These are phyloP conservation scores for Ambrosia artemisiifolia DNA, from an alignment of 129 eudicot species.

Conservation along the genomic window DNA sequence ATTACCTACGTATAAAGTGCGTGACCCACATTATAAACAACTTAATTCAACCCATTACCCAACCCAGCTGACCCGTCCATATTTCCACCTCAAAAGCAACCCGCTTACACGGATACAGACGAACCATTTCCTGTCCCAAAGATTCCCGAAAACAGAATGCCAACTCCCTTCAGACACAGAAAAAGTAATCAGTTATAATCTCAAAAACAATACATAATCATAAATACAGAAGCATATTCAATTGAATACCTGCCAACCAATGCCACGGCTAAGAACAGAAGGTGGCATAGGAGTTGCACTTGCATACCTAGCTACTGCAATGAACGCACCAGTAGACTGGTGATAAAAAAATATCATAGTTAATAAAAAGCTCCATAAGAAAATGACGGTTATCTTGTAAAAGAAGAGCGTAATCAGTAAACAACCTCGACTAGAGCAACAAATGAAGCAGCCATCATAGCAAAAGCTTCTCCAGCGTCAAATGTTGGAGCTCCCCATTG, in stretches of 20 bases:
- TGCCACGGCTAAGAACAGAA: conserved; percentile 92
- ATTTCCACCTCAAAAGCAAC: background rate
- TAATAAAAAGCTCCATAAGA: background rate
- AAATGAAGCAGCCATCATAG: conserved; percentile 95
- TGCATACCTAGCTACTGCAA: conserved; percentile 89
- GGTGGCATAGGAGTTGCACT: conserved; percentile 96
- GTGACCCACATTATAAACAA: background rate
- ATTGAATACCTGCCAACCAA: conserved; percentile 91
- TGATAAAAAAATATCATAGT: background rate
- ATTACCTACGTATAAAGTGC: background rate
- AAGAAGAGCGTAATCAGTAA: conserved; percentile 3
- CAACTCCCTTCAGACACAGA: conserved; percentile 61
- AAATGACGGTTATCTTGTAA: background rate
- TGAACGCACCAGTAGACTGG: conserved; percentile 91
- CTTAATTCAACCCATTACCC: background rate
- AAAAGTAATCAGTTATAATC: background rate
- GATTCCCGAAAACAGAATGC: conserved; percentile 80
- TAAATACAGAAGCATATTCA: background rate
- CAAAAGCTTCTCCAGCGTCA: conserved; percentile 98
- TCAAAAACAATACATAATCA: background rate
- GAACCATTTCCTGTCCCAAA: conserved; percentile 95
- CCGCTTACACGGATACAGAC: conserved; percentile 83
- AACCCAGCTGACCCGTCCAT: background rate
- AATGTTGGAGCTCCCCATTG: conserved; percentile 99
- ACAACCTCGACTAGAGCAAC: conserved; percentile 93